These are phyloP conservation scores for Capniomyces stellatus DNA, from an alignment of 371 early-diverging fungal species.

Conservation along the genomic window DNA sequence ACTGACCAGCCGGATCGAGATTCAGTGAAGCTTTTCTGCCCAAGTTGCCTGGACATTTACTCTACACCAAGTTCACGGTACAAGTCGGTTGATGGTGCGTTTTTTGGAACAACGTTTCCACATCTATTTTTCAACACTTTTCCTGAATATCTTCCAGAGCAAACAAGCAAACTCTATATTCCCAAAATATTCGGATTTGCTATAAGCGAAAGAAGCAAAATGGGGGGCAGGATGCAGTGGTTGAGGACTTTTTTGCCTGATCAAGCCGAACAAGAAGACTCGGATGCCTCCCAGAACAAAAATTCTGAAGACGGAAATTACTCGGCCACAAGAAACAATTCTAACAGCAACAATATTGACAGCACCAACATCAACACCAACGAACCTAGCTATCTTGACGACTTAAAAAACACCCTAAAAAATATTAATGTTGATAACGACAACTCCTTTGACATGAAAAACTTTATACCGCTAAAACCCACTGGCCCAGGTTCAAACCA, in stretches of 20 bases:
- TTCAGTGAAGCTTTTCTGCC: constrained; percentile 83
- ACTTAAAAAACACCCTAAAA: neutral
- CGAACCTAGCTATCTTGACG: neutral
- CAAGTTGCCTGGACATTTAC: constrained; percentile 87
- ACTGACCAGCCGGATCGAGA: constrained; percentile 65
- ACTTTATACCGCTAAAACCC: too few species aligned
- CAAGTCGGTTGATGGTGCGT: constrained; percentile 65
- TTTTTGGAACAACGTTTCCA: constrained; percentile 86
- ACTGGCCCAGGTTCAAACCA: too few species aligned
- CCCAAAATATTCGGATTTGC: constrained; percentile 94
- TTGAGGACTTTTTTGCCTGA: constrained; percentile 64
- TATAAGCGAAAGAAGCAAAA: constrained; percentile 58
- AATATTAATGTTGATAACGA: neutral
- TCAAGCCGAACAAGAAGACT: too few species aligned
- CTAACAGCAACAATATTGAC: neutral
- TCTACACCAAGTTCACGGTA: constrained; percentile 62
- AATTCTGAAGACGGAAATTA: constrained; percentile 60
- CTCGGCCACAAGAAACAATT: neutral
- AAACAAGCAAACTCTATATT: constrained; percentile 49
- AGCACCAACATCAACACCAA: neutral
- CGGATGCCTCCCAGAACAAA: constrained; percentile 16
- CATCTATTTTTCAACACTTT: constrained; percentile 87
- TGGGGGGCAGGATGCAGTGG: constrained; percentile 64
- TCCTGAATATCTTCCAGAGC: constrained; percentile 52
- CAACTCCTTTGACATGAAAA: too few species aligned